Evolutionary conservation across 2,329 filamentous ascomycete genomes (phyloP), one percentile per base, ranked within the genome.

Genomic region (Hypomyces rosellus): DNA sequence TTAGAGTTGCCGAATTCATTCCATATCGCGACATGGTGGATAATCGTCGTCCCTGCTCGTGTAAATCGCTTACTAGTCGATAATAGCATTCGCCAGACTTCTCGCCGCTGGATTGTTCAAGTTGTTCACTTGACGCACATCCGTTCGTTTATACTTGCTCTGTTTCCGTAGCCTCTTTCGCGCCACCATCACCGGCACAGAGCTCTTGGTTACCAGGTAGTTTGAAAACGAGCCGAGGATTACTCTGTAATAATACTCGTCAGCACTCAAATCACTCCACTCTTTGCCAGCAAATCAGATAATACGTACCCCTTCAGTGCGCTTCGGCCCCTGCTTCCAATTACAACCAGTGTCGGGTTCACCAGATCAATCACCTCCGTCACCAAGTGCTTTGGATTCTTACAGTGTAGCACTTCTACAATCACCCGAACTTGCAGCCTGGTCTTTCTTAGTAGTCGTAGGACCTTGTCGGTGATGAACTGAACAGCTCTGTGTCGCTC

Each of bases 351-450:
- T 1, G 92, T 97, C 4, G 93, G 93, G 57, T 86, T 88, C 47
- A 97, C 80, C 56, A 89, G 81, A 66, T 99, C 93, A 68, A 99
- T 97, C 71, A 96, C 90, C 73, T 97, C 93, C 1, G 90, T 95
- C 56, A 99, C 90, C 73, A 97, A 79, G 66, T 96, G 91, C 67
- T 93, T 92, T 4, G 93, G 90, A 63, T 88, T 96, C 76, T 96
- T 97, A 84, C 93, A 97, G 70, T 97, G 93, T 58, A 99, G 86
- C 25, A 97, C 92, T 69, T 99, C 93, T 34, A 99, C 86, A 46
- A 96, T 89, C 44, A 96, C 88, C 51, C 90, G 84, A 45, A 96
- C 91, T 66, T 99, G 92, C 52, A 99, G 74, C 56, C 88, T 82
- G 1, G 93, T 99, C 76, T 95, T 96, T 53, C 92, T 81, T 53